These are phyloP conservation scores for Ogataea polymorpha DNA, from an alignment of 805 yeast species.

Conservation along the genomic window DNA sequence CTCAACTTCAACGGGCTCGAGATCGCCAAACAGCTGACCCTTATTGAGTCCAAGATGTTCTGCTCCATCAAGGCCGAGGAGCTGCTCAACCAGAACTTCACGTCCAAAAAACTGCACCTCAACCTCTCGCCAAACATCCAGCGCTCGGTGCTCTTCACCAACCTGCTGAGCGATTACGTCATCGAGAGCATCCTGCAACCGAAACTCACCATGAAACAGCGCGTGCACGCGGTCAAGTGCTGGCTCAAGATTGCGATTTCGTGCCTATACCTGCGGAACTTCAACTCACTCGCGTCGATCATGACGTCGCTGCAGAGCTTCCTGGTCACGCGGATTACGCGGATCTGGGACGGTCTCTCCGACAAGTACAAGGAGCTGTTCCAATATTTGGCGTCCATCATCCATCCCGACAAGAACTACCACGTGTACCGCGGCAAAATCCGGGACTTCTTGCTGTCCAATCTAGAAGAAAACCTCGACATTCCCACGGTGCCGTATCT, in stretches of 20 bases:
- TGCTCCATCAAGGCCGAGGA: constrained; percentile 63
- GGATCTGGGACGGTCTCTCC: constrained; percentile 56
- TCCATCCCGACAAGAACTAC: constrained; percentile 75
- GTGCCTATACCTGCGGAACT: constrained; percentile 68
- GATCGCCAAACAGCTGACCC: constrained; percentile 71
- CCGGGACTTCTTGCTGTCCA: constrained; percentile 50
- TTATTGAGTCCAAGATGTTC: constrained; percentile 67
- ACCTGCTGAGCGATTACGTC: constrained; percentile 68
- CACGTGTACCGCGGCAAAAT: constrained; percentile 63
- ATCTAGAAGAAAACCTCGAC: constrained; percentile 37
- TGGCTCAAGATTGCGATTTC: constrained; percentile 77
- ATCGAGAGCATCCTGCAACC: constrained; percentile 65
- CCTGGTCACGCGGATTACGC: constrained; percentile 58
- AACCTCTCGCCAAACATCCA: constrained; percentile 63
- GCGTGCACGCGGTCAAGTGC: constrained; percentile 54
- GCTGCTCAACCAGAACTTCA: constrained; percentile 59
- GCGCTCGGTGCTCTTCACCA: constrained; percentile 63
- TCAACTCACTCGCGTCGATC: constrained; percentile 75
- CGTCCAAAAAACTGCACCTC: constrained; percentile 55
- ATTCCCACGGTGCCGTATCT: constrained; percentile 76
- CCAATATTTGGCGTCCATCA: constrained; percentile 60
- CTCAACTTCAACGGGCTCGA: constrained; percentile 67
- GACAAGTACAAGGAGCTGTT: constrained; percentile 60
- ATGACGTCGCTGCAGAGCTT: constrained; percentile 75
- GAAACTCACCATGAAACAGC: constrained; percentile 41